Evolutionary conservation across 805 yeast genomes (phyloP).

Genomic region (Candida verbasci): DNA sequence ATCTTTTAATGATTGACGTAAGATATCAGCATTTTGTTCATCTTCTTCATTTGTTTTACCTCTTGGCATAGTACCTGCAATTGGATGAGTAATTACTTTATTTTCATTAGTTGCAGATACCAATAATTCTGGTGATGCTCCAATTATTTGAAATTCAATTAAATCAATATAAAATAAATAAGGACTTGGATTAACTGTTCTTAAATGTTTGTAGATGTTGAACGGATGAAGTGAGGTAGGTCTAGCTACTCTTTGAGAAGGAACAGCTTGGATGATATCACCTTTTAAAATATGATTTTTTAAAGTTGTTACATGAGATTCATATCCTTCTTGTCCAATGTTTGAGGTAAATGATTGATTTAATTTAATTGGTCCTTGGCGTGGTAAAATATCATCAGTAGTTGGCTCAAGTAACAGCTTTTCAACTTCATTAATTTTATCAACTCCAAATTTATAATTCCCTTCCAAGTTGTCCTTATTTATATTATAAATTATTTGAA

Average conservation of each 20-base stretch:
- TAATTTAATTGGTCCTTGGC: slow-evolving; percentile 66
- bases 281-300: slow-evolving; percentile 84
- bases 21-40: slow-evolving; percentile 69
- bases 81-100: slow-evolving; percentile 89
- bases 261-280: slow-evolving; percentile 96
- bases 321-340: slow-evolving; percentile 92
- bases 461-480: slow-evolving; percentile 29
- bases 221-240: slow-evolving; percentile 95
- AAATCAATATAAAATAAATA: slow-evolving; percentile 92
- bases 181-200: slow-evolving; percentile 97
- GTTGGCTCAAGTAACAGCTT: slow-evolving; percentile 43
- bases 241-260: slow-evolving; percentile 93
- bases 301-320: slow-evolving; percentile 67
- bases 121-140: slow-evolving; percentile 94
- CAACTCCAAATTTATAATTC: slow-evolving; percentile 8
- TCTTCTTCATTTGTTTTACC: slow-evolving; percentile 93
- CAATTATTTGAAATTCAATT: slow-evolving; percentile 88
- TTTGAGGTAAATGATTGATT: slow-evolving; percentile 77
- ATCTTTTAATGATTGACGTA: slow-evolving; percentile 78
- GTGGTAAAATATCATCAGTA: slow-evolving; percentile 53
- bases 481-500: slow-evolving; percentile 84
- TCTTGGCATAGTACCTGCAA: slow-evolving; percentile 93
- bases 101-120: slow-evolving; percentile 74
- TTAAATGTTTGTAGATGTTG: slow-evolving; percentile 88
- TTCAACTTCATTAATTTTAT: slow-evolving; percentile 41